These are phyloP conservation scores for Xylariomycetidae sp. DNA, from an alignment of 2,329 filamentous ascomycete genomes.

Conservation along the genomic window DNA sequence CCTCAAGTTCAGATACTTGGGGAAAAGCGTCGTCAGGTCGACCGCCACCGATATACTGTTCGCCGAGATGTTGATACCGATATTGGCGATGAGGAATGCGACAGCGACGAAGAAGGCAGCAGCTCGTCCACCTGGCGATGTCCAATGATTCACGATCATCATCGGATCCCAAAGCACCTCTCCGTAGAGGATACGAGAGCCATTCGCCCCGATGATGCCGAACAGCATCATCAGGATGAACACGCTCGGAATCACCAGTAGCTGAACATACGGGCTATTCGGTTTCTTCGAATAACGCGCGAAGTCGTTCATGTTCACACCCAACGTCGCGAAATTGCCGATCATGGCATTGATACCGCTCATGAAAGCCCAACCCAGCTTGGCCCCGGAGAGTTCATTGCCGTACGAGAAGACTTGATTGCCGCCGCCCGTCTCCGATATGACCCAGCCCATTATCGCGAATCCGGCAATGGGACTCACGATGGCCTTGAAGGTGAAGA, in stretches of 20 bases:
- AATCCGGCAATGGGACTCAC: constrained; percentile 8
- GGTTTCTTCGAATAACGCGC: constrained; percentile 10
- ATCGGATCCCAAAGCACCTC: constrained; percentile 11
- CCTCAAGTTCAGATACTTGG: constrained; percentile 8
- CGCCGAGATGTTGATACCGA: constrained; percentile 11
- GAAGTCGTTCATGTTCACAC: constrained; percentile 14
- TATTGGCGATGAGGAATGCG: constrained; percentile 10
- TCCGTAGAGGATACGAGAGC: constrained; percentile 5
- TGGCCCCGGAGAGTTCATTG: constrained; percentile 16
- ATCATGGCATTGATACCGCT: constrained; percentile 23
- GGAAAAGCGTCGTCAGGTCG: constrained; percentile 9
- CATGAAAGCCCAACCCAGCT: constrained; percentile 24
- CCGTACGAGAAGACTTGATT: constrained; percentile 16
- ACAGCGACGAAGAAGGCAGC: constrained; percentile 11
- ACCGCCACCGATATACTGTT: constrained; percentile 11
- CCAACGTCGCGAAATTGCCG: constrained; percentile 15
- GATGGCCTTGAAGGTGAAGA: constrained; percentile 11
- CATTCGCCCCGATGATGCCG: constrained; percentile 23
- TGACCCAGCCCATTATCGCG: constrained; percentile 9
- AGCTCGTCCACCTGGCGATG: constrained; percentile 9
- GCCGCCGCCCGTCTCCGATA: constrained; percentile 17
- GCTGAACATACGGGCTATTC: constrained; percentile 17
- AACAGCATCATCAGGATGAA: constrained; percentile 21
- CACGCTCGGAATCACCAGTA: constrained; percentile 18
- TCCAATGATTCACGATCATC: constrained; percentile 9